Conservation (phyloP, 1,139 yeast genomes). For the Geotrichum citri-aurantii region DNA sequence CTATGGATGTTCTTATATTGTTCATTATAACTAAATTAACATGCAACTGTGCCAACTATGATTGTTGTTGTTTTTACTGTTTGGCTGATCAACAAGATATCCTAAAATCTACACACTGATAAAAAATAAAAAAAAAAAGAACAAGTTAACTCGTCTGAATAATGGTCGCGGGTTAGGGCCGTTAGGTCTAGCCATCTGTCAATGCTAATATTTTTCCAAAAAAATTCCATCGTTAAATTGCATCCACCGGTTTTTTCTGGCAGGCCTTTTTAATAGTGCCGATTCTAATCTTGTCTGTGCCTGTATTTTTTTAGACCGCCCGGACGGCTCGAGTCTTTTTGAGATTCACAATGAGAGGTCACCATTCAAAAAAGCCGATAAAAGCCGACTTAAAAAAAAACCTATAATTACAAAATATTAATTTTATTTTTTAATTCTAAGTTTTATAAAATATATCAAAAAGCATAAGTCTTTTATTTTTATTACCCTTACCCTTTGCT, state of each 20-base stretch:
- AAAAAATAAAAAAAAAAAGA: no score
- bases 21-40: neutral
- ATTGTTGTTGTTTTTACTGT: neutral
- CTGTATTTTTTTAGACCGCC: neutral
- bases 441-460: no score
- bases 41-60: neutral
- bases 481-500: neutral
- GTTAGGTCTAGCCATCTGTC: no score
- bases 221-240: no score
- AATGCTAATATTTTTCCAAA: no score
- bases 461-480: neutral
- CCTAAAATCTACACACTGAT: no score
- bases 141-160: no score
- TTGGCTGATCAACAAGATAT: neutral
- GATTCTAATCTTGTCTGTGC: neutral
- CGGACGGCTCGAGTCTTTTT: neutral
- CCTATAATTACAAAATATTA: neutral
- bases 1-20: neutral
- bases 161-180: no score
- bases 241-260: no score
- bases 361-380: neutral
- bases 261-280: no score
- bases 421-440: neutral
- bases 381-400: conserved; percentile 6
- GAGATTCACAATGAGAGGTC: neutral